Evolutionary conservation across 1,284 basidiomycete species (phyloP).

Genomic region (Chalciporus piperatoides): DNA sequence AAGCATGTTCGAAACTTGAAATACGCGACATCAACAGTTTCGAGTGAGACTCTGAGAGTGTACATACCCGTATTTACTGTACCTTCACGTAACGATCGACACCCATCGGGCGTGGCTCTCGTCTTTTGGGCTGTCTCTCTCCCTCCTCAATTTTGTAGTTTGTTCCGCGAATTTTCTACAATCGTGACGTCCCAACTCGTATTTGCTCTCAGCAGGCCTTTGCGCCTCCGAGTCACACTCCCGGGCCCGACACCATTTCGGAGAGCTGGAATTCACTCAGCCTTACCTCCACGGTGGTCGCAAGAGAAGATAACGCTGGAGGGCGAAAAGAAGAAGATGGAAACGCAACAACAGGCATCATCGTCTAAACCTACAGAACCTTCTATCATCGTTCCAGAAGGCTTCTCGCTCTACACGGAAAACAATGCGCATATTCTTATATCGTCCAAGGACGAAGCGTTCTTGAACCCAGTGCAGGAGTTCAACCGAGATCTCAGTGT

Average conservation of each 20-base stretch:
- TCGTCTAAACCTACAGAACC: background rate
- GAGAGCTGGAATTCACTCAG: conserved; percentile 2
- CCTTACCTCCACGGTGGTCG: conserved; percentile 7
- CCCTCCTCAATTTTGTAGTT: background rate
- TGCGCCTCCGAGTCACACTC: conserved; percentile 23
- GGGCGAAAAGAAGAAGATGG: conserved; percentile 5
- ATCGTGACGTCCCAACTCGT: conserved; percentile 20
- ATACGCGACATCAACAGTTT: too few species aligned
- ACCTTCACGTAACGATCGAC: background rate
- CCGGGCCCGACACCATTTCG: background rate
- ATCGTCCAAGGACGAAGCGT: conserved; percentile 71
- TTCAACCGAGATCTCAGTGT: conserved; percentile 94
- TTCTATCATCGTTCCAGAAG: conserved; percentile 58
- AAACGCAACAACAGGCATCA: background rate
- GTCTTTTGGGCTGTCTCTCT: background rate
- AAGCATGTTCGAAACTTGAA: too few species aligned
- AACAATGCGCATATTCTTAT: conserved; percentile 82
- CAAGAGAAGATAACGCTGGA: conserved; percentile 2
- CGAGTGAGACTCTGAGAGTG: too few species aligned
- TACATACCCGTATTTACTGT: background rate
- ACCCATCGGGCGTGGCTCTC: background rate
- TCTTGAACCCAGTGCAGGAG: conserved; percentile 95
- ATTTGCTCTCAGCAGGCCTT: conserved; percentile 24
- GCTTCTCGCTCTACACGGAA: conserved; percentile 80
- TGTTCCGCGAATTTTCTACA: conserved; percentile 1